phyloP scores from a whole-genome alignment of 1,284 basidiomycete species.

The Fistulinella cinereoalba region DNA sequence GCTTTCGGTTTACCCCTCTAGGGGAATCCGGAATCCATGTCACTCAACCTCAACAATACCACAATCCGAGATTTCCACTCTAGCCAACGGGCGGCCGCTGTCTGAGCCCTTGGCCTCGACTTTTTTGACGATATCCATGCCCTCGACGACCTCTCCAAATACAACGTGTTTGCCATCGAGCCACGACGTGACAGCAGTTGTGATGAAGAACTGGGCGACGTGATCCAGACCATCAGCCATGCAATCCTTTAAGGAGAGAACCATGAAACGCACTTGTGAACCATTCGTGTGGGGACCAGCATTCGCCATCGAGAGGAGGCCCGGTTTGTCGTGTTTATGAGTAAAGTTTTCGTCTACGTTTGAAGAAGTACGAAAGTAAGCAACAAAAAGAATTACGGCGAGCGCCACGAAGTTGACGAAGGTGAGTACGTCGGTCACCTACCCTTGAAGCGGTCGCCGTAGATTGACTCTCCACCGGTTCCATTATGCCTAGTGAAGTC shows the following conservation, averaged over 20 bases:
- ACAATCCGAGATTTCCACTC: conserved; percentile 63
- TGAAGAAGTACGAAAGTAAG: too few species aligned
- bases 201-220: conserved; percentile 52
- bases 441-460: conserved; percentile 80
- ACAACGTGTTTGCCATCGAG: conserved; percentile 81
- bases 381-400: too few species aligned
- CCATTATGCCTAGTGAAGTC: conserved; percentile 76
- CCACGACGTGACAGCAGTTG: conserved; percentile 67
- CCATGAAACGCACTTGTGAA: too few species aligned
- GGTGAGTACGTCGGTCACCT: conserved; percentile 15
- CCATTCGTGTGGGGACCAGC: conserved; percentile 65
- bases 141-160: conserved; percentile 72
- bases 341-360: conserved; percentile 87
- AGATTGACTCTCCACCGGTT: conserved; percentile 92
- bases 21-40: too few species aligned
- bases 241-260: too few species aligned
- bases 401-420: too few species aligned
- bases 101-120: conserved; percentile 67
- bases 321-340: conserved; percentile 78
- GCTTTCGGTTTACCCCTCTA: not conserved
- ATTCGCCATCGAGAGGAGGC: conserved; percentile 90
- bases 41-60: conserved; percentile 51
- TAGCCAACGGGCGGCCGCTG: conserved; percentile 50
- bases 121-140: conserved; percentile 58
- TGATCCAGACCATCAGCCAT: too few species aligned